phyloP scores from a whole-genome alignment of 805 yeast genomes.

The Lachancea cidri region DNA sequence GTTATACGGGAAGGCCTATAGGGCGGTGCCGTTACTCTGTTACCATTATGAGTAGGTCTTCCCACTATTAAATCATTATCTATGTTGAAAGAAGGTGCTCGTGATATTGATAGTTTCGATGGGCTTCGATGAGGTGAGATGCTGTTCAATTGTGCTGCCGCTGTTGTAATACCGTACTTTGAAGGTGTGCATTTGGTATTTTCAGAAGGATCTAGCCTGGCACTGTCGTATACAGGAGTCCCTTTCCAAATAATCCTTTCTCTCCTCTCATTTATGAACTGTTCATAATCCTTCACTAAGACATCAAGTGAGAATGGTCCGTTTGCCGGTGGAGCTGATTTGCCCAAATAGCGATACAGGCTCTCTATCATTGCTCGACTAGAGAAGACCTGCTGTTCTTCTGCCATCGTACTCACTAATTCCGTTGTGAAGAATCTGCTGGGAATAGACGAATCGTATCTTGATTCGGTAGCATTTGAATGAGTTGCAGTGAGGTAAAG shows the following conservation, averaged over 20 bases:
- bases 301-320: conserved; percentile 20
- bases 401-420: conserved; percentile 23
- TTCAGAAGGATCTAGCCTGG: conserved; percentile 16
- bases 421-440: conserved; percentile 30
- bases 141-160: conserved; percentile 22
- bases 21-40: conserved; percentile 16
- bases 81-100: not conserved
- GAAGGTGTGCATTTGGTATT: conserved; percentile 11
- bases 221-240: conserved; percentile 16
- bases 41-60: not conserved
- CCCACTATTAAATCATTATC: not conserved
- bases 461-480: conserved; percentile 14
- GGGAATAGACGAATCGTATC: conserved; percentile 20
- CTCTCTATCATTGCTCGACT: conserved; percentile 16
- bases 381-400: conserved; percentile 25
- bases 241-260: conserved; percentile 30
- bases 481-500: conserved; percentile 38
- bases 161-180: conserved; percentile 25
- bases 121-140: not conserved
- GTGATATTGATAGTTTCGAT: not conserved
- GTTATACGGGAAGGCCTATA: conserved; percentile 6
- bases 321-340: conserved; percentile 5
- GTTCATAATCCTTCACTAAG: conserved; percentile 25
- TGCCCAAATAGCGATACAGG: conserved; percentile 19
- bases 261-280: conserved; percentile 24